Percentiles rank a stretch among this genome's conserved stretches.
phyloP scores from a whole-genome alignment of 352 stramenopile genomes.

The Phytopythium oedochilum region DNA sequence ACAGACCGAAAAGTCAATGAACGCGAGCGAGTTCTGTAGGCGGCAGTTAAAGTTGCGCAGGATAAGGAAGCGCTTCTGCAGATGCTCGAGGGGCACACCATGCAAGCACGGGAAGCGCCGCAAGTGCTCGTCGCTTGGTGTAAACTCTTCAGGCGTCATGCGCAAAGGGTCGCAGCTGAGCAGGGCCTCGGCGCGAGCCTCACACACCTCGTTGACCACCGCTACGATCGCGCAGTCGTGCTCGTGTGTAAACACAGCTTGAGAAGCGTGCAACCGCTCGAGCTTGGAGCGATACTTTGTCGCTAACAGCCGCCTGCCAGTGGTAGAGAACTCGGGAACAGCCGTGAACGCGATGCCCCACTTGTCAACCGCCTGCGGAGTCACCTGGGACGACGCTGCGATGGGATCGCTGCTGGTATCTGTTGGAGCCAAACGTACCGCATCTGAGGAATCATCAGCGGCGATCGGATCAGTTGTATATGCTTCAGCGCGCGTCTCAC shows the following conservation, averaged over 20 bases:
- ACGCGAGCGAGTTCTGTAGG: slow-evolving; percentile 80
- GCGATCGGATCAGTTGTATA: slow-evolving; percentile 28
- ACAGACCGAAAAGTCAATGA: slow-evolving; percentile 74
- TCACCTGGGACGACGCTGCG: slow-evolving; percentile 11
- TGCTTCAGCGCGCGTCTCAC: slow-evolving; percentile 51
- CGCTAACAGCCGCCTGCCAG: slow-evolving; percentile 62
- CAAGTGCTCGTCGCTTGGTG: slow-evolving; percentile 59
- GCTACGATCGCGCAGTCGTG: slow-evolving; percentile 74
- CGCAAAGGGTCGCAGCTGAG: slow-evolving; percentile 80
- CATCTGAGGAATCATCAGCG: slow-evolving; percentile 5
- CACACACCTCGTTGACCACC: slow-evolving; percentile 83
- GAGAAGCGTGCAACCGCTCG: slow-evolving; percentile 53
- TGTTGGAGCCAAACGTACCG: not conserved
- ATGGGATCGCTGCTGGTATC: not conserved
- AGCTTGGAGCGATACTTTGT: slow-evolving; percentile 68
- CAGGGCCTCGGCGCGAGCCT: slow-evolving; percentile 65
- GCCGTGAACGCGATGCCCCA: slow-evolving; percentile 86
- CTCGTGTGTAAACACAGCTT: slow-evolving; percentile 56
- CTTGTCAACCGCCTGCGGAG: slow-evolving; percentile 43
- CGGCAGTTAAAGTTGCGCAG: slow-evolving; percentile 86
- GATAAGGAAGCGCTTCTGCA: slow-evolving; percentile 82
- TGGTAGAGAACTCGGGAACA: slow-evolving; percentile 82
- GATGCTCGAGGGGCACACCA: slow-evolving; percentile 36
- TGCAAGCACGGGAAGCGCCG: slow-evolving; percentile 40
- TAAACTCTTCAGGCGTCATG: slow-evolving; percentile 80